Conservation (phyloP, 768 basidiomycete species). For the Russula vinacea region DNA sequence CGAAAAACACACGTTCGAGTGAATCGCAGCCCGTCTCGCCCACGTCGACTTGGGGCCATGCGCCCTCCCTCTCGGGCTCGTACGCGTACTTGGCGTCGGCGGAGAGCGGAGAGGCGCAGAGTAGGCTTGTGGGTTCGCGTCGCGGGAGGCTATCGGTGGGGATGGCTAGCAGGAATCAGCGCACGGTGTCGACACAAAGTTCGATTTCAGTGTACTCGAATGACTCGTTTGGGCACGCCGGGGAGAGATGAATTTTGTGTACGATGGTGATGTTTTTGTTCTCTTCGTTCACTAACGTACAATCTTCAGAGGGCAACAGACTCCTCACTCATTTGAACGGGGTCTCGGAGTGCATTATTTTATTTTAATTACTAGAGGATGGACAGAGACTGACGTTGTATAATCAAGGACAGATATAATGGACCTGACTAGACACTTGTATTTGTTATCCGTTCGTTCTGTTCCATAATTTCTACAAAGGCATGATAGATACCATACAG, state of each 20-base stretch:
- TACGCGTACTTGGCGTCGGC: constrained; percentile 33
- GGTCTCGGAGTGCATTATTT: constrained; percentile 1
- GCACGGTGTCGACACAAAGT: constrained; percentile 23
- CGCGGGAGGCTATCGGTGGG: neutral
- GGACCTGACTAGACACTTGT: neutral
- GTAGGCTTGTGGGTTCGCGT: constrained; percentile 31
- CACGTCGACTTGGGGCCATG: constrained; percentile 26
- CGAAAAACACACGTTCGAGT: neutral
- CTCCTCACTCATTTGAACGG: too few species aligned
- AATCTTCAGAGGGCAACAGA: neutral
- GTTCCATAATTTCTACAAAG: neutral
- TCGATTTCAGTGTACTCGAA: constrained; percentile 28
- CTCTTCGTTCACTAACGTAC: neutral
- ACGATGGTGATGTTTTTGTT: too few species aligned
- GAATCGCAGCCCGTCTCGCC: constrained; percentile 8
- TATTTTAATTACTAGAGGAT: constrained; percentile 3
- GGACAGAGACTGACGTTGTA: neutral
- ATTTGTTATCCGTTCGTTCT: constrained; percentile 8
- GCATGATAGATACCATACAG: neutral
- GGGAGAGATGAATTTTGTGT: neutral
- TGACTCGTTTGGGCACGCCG: neutral
- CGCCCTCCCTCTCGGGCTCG: constrained; percentile 38
- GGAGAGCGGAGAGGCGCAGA: constrained; percentile 40
- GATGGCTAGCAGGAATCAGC: neutral
- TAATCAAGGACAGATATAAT: neutral